Base-by-base conservation (phyloP, 2,329 filamentous ascomycete genomes). In the Nemania sp. region DNA sequence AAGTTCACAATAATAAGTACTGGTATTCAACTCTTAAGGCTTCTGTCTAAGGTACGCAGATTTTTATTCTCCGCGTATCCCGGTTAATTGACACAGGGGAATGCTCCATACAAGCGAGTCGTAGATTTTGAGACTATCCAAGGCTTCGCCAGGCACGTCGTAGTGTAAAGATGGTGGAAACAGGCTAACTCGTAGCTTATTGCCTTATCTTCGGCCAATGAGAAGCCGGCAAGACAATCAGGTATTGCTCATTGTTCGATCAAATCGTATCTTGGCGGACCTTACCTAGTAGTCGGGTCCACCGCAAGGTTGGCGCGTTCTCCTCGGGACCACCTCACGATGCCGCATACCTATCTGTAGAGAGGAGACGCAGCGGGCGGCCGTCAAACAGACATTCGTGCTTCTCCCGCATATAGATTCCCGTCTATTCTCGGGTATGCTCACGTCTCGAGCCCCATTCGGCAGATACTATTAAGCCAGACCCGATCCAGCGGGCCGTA, bases 141-240 rank as follows among this genome's bases (percentile, higher is more conserved):
- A 31, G 28, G 4, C 28, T 3, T 5, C 4, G 28, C 28, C 9
- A 31, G 28, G n/a, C 8, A 26, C n/a, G 37, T 15, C 20, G 19
- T 41, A 20, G 20, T 41, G 22, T 20, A 15, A 41, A 41, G 40
- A 44, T 44, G 41, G 41, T 41, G 34, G 17, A 20, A n/a, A 40
- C 46, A 22, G 24, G 8, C 24, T 41, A 34, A n/a, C 15, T 30
- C 12, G 36, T 40, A 49, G 37, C 30, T 39, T 23, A 37, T 24
- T 30, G 44, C 24, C 58, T 61, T 61, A 61, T 61, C 58, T 61
- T 51, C 30, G 34, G 39, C 58, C 58, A 61, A 61, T 61, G 34
- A 22, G 52, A 56, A 23, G 37, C 15, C 11, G 26, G 39, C 33
- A 40, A 28, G 23, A 22, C 45, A n/a, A 47, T 42, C 24, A 42